phyloP scores from a whole-genome alignment of 805 yeast species.

The Lipomyces starkeyi region DNA sequence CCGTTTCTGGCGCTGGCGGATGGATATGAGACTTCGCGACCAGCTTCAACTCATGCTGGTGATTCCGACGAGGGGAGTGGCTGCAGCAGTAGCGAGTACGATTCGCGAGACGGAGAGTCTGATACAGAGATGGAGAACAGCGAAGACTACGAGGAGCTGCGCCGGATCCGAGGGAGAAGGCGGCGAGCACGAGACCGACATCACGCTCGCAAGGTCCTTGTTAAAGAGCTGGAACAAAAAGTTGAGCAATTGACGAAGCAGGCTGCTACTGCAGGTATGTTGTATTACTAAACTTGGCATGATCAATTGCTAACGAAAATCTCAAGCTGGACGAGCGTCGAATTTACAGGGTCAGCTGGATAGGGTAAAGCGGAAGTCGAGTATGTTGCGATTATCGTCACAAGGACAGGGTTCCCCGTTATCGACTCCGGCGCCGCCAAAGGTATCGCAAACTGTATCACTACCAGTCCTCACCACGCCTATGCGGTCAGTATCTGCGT shows the following conservation, averaged over 20 bases:
- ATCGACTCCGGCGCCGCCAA: conserved; percentile 29
- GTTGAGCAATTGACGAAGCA: conserved; percentile 19
- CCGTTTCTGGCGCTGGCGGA: conserved; percentile 29
- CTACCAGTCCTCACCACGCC: conserved; percentile 24
- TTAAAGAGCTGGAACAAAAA: conserved; percentile 20
- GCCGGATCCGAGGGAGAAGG: neutral
- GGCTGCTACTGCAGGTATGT: conserved; percentile 20
- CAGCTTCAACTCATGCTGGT: neutral
- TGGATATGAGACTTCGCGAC: conserved; percentile 4
- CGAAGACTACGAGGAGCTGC: neutral
- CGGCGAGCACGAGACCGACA: conserved; percentile 7
- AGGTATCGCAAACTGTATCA: conserved; percentile 22
- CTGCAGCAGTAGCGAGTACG: conserved; percentile 8
- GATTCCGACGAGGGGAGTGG: conserved; percentile 4
- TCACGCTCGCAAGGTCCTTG: conserved; percentile 4
- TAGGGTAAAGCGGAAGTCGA: conserved; percentile 26
- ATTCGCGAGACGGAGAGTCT: neutral
- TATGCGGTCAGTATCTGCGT: conserved; percentile 12
- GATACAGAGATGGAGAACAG: neutral
- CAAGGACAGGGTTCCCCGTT: conserved; percentile 9
- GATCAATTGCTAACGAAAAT: neutral
- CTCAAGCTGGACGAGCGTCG: conserved; percentile 24
- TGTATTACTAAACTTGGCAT: neutral
- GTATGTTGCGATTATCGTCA: conserved; percentile 21
- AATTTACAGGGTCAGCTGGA: conserved; percentile 25